Conservation (phyloP, 2,329 filamentous ascomycete genomes). For the Fusarium heterosporum region DNA sequence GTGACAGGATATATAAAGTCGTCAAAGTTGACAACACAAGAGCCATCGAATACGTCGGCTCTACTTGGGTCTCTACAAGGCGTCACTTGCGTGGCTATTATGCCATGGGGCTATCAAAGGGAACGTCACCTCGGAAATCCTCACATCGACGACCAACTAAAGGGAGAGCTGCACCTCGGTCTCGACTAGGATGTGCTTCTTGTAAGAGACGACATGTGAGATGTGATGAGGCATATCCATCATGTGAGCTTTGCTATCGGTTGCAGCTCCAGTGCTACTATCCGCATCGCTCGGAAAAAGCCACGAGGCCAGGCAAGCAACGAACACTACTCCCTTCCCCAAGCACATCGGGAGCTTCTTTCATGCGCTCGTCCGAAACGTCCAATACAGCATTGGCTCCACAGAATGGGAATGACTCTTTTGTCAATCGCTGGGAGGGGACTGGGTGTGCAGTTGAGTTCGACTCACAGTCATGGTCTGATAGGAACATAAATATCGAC, state of each 20-base stretch:
- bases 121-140: background rate
- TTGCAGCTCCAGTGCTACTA: constrained; percentile 1
- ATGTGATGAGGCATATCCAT: constrained; percentile 5
- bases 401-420: background rate
- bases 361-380: background rate
- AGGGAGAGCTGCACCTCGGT: constrained; percentile 2
- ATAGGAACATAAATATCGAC: background rate
- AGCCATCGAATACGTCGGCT: too few relatives aligned
- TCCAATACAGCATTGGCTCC: background rate
- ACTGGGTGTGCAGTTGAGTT: rapidly evolving
- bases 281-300: background rate
- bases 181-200: background rate
- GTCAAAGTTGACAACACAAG: background rate
- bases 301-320: rapidly evolving
- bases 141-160: background rate
- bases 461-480: background rate
- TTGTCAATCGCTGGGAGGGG: background rate
- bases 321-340: background rate
- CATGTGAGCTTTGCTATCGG: constrained; percentile 1
- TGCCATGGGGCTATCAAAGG: background rate
- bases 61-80: background rate
- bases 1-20: background rate
- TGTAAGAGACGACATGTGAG: constrained; percentile 7
- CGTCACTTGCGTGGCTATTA: too few relatives aligned
- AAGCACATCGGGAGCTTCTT: background rate